Evolutionary conservation across 2,329 filamentous ascomycete species (phyloP), one percentile per base, ranked within the genome.

Genomic region (Penicillium capsulatum): DNA sequence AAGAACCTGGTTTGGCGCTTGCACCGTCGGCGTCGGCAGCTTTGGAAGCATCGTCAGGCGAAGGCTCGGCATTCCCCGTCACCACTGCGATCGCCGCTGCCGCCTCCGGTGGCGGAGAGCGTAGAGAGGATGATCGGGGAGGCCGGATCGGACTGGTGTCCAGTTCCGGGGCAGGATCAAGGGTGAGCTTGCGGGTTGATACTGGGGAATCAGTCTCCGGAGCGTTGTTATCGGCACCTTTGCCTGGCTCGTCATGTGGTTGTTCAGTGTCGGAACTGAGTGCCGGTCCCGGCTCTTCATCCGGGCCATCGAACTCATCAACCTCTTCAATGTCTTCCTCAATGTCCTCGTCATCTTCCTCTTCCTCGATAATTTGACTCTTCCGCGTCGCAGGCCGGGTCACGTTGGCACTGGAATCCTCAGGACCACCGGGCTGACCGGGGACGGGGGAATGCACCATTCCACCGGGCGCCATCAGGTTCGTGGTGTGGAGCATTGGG

Each of bases 321-420:
- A 68, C 66, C 47, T 69, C 66, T 42, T 69, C 66, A 6, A 65
- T 59, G 15, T 67, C 59, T 45, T 67, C 64, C 20, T 66, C 19
- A 7, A 60, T 53, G 2, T 60, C 55, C 41, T 65, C 63, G 17
- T 59, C 47, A 26, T 70, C 66, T 40, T 69, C 67, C 43, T 69
- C 66, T 48, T 70, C 68, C 42, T 68, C 66, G 17, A 71, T 70
- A 22, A 66, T 68, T 39, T 68, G 61, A 39, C 65, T 68, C 45
- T 66, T 67, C 33, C 62, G 53, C 31, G 63, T 51, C 4, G 48
- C 50, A 10, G 64, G 54, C 14, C 58, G 60, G 29, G 48, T 49
- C 31, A 45, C 24, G 24, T 40, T 22, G 11, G 47, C 26, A 13
- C 36, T 48, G 4, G 50, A 33, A 7, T 54, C 47, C 10, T 40